Percentiles rank a stretch among this genome's conserved stretches.
Conservation (phyloP, 2,329 filamentous ascomycete species). For the Dactylonectria macrodidyma region DNA sequence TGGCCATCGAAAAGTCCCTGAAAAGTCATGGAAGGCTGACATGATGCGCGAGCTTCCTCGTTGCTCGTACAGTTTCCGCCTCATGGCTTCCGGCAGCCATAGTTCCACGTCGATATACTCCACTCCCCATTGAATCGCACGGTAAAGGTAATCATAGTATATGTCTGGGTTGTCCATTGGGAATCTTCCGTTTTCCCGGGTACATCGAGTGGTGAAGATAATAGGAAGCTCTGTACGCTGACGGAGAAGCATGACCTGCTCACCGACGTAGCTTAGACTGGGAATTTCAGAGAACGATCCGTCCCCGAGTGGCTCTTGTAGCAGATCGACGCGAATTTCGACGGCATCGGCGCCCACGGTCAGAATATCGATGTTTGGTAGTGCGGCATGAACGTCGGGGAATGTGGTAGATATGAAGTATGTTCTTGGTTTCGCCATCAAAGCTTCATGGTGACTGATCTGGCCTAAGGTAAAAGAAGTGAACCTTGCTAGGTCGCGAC, state of each 20-base stretch:
- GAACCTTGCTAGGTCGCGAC: constrained; percentile 84
- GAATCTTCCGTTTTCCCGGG: constrained; percentile 85
- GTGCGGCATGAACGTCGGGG: constrained; percentile 84
- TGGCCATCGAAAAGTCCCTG: constrained; percentile 87
- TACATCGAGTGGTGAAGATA: constrained; percentile 89
- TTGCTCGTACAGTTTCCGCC: constrained; percentile 75
- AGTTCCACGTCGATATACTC: constrained; percentile 93
- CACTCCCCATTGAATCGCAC: constrained; percentile 89
- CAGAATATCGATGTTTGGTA: constrained; percentile 88
- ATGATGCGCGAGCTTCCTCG: constrained; percentile 88
- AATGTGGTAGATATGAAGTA: constrained; percentile 93
- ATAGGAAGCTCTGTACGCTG: constrained; percentile 91
- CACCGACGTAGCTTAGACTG: constrained; percentile 86
- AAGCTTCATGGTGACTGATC: constrained; percentile 81
- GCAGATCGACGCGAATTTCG: constrained; percentile 86
- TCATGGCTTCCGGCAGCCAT: constrained; percentile 85
- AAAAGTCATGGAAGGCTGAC: constrained; percentile 93
- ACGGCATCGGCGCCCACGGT: constrained; percentile 90
- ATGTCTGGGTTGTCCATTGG: constrained; percentile 84
- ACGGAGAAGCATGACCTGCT: constrained; percentile 87
- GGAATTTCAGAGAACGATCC: constrained; percentile 77
- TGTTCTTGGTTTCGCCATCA: constrained; percentile 83
- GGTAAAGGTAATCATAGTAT: constrained; percentile 85
- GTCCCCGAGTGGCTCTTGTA: constrained; percentile 78
- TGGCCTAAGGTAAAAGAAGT: constrained; percentile 86